Base-by-base conservation (phyloP, 805 yeast species). In the Suhomyces xylopsoci region DNA sequence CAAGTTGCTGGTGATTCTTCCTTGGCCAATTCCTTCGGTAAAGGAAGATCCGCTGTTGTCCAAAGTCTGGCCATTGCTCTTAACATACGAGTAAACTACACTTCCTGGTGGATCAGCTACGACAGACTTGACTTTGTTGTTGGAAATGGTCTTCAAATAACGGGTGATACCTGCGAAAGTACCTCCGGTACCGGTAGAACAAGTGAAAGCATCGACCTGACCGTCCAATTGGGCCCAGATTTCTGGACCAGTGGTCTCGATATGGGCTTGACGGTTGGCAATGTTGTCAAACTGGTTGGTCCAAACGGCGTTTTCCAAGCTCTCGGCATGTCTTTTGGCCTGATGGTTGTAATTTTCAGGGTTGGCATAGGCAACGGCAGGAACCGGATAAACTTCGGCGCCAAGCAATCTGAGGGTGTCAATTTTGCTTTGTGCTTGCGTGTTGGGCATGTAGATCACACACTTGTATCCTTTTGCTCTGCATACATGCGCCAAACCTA, bases 21-120 rank as follows among this genome's bases (percentile, higher is more conserved):
- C 97, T 71, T 92, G 97, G 26, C 97, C 97, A 71, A 92, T 90
- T 30, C 97, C 97, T 73, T 92, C 97, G 26, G 97, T 92, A 69
- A 92, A 90, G 0, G 96, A 87, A 3, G 90, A 82, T 28, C 97
- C 97, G 1, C 81, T 78, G 62, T 91, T 81, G 43, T 83, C 90
- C 52, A 86, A 70, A 9, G 80, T 77, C 64, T 85, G 74, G 30
- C 93, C 93, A 15, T 84, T 82, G 5, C 88, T 76, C 55, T 82
- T 84, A 55, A 92, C 83, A 65, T 85, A 90, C 8, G 90, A 82
- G 72, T 88, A 89, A 45, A 92, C 78, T 48, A 88, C 88, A 3
- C 94, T 85, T 53, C 97, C 97, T 12, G 97, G 97, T 20, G 97
- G 97, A 69, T 92, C 97, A 1, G 97, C 96, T 54, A 90, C 81